Conservation (phyloP, 192 early-diverging fungal genomes). For the Gaertneriomyces semiglobifer region DNA sequence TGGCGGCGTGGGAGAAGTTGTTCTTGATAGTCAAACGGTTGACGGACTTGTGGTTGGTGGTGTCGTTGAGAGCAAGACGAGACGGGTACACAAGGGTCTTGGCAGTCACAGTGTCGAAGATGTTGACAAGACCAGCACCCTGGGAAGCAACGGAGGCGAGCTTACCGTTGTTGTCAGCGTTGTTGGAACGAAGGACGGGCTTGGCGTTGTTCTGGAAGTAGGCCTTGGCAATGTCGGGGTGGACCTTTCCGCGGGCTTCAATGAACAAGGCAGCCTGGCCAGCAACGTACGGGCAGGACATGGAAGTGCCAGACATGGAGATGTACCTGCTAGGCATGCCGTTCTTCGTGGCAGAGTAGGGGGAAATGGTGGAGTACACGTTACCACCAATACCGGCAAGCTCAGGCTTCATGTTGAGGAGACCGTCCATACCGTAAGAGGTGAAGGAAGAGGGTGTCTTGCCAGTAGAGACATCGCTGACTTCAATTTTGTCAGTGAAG, state of each 20-base stretch:
- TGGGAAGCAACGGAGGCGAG: neutral
- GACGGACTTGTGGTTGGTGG: constrained; percentile 12
- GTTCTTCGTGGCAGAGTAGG: constrained; percentile 3
- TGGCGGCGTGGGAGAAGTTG: constrained; percentile 13
- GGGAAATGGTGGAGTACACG: constrained; percentile 33
- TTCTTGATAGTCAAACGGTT: constrained; percentile 31
- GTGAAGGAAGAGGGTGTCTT: constrained; percentile 69
- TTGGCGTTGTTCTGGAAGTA: constrained; percentile 55
- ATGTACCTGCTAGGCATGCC: constrained; percentile 16
- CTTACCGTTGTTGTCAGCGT: neutral
- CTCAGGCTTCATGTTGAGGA: constrained; percentile 62
- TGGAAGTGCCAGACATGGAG: constrained; percentile 64
- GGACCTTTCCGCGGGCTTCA: constrained; percentile 42
- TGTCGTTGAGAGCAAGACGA: constrained; percentile 37
- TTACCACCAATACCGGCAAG: constrained; percentile 40
- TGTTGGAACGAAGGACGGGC: constrained; percentile 35
- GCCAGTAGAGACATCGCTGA: constrained; percentile 45
- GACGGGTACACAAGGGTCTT: constrained; percentile 52
- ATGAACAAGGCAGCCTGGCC: constrained; percentile 66
- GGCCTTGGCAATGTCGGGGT: constrained; percentile 23
- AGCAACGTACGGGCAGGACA: constrained; percentile 74
- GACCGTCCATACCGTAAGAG: constrained; percentile 67
- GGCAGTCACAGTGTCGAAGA: constrained; percentile 56
- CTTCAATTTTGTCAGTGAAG: constrained; percentile 47
- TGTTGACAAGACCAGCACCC: constrained; percentile 73